Base-by-base conservation (phyloP, 2,329 filamentous ascomycete genomes). In the Colletotrichum sojae region DNA sequence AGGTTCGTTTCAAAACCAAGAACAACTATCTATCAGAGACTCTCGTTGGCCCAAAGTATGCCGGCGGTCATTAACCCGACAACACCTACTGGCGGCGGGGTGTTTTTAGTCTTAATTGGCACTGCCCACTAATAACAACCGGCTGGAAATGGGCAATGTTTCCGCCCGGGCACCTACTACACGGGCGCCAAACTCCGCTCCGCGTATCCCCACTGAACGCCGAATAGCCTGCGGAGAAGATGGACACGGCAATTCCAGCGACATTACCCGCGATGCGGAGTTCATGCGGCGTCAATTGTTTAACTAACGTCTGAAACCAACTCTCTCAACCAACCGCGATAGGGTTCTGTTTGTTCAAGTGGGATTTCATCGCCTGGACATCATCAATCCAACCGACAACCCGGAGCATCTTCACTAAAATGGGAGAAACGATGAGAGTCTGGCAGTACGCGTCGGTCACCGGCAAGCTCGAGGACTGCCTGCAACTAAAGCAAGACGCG, bases 381-480 rank as follows among this genome's bases (percentile, higher is more conserved):
- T 43, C 40, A n/a, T 43, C 8, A 16, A 5, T 43, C 40, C 13
- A n/a, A n/a, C n/a, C 8, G 16, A n/a, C 6, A 43, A 6, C 40
- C 8, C 40, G 16, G 6, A 15, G 5, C 4, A 43, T 6, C 40
- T n/a, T n/a, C 40, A n/a, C 15, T 5, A 43, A 45, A 9, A 66
- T 66, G 63, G 1, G 10, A 6, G 49, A 66, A 15, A 68, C 45
- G 2, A 66, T 69, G 56, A 58, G 25, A 61, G 48, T 45, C 56
- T 69, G 67, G 67, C 55, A 61, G 18, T 68, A 61, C 25, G 49
- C 67, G 3, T 15, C 48, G 40, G 40, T 66, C 43, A 51, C 59
- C 12, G 55, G 31, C 55, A 65, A 48, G 4, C 39, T 69, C 25
- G 67, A 69, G 6, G 31, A 64, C 13, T 61, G 48, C 18, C 67